phyloP scores from a whole-genome alignment of 306 rosid genomes.

The Luffa acutangula region DNA sequence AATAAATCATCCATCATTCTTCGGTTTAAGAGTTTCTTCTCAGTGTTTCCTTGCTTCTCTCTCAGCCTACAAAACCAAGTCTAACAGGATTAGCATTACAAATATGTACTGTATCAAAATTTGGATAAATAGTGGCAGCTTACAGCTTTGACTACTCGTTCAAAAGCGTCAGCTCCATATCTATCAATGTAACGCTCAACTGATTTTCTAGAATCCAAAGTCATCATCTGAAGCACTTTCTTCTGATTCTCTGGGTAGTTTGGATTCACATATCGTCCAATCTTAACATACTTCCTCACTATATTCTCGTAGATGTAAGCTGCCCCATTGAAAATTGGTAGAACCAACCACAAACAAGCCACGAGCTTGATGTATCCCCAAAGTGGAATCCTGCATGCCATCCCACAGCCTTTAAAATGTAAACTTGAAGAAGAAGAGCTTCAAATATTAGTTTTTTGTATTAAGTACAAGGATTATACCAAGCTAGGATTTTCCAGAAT shows the following conservation, averaged over 20 bases:
- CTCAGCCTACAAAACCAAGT: conserved; percentile 53
- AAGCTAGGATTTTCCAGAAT: conserved; percentile 44
- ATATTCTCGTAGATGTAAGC: conserved; percentile 65
- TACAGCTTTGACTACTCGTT: conserved; percentile 64
- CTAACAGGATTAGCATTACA: not conserved
- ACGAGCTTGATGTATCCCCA: conserved; percentile 77
- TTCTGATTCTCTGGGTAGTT: conserved; percentile 42
- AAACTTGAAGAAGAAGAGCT: not conserved
- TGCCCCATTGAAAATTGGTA: conserved; percentile 87
- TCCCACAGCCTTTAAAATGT: not conserved
- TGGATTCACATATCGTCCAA: conserved; percentile 24
- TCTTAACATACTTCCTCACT: conserved; percentile 61
- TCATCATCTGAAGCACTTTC: conserved; percentile 74
- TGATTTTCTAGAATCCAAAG: conserved; percentile 62
- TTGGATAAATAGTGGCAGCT: not conserved
- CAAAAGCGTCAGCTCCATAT: conserved; percentile 64
- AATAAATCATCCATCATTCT: not conserved
- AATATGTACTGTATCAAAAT: not conserved
- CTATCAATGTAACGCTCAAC: conserved; percentile 59
- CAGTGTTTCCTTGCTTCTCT: conserved; percentile 69
- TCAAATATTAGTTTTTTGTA: not conserved
- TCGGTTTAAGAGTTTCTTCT: not conserved
- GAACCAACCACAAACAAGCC: conserved; percentile 71
- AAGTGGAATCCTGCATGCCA: conserved; percentile 50
- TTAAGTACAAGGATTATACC: conserved; percentile 25